Percentiles rank a stretch among this genome's conserved stretches.
These are phyloP conservation scores for Incumbomyces delicatus DNA, from an alignment of 2,329 filamentous ascomycete genomes.

Conservation along the genomic window DNA sequence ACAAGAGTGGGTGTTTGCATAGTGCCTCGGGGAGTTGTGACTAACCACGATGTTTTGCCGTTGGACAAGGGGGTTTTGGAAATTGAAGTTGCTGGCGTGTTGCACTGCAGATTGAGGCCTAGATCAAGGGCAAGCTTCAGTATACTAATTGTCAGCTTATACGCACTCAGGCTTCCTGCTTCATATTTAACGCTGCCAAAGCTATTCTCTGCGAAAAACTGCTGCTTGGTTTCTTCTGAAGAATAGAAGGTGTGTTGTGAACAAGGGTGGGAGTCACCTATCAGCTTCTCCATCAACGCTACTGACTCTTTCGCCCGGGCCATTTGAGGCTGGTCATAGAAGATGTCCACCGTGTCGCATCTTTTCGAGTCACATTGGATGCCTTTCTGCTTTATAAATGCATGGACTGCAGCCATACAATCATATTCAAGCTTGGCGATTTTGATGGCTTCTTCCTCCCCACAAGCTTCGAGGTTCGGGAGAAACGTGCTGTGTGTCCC, in stretches of 20 bases:
- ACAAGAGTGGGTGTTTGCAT: slow-evolving; percentile 38
- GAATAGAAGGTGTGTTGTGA: slow-evolving; percentile 38
- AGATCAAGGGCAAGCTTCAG: slow-evolving; percentile 35
- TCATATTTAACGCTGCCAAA: slow-evolving; percentile 41
- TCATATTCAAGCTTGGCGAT: slow-evolving; percentile 44
- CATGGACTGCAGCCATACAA: slow-evolving; percentile 47
- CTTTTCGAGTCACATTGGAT: slow-evolving; percentile 43
- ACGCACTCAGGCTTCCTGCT: slow-evolving; percentile 34
- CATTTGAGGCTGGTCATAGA: slow-evolving; percentile 43
- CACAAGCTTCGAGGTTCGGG: slow-evolving; percentile 36
- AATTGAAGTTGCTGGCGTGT: slow-evolving; percentile 22
- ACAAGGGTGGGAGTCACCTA: slow-evolving; percentile 30
- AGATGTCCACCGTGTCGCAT: slow-evolving; percentile 48
- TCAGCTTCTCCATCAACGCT: slow-evolving; percentile 38
- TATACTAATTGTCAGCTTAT: slow-evolving; percentile 34
- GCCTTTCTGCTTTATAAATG: slow-evolving; percentile 39
- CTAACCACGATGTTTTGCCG: slow-evolving; percentile 13
- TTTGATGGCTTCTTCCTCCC: slow-evolving; percentile 40
- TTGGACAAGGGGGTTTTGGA: slow-evolving; percentile 6
- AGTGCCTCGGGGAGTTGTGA: slow-evolving; percentile 36
- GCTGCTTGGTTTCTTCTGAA: slow-evolving; percentile 32
- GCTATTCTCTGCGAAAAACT: slow-evolving; percentile 34
- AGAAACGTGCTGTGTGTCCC: slow-evolving; percentile 44
- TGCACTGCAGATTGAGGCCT: slow-evolving; percentile 26
- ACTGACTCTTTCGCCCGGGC: slow-evolving; percentile 31